Conservation (phyloP, 129 eudicot genomes). For the Centaurea solstitialis region DNA sequence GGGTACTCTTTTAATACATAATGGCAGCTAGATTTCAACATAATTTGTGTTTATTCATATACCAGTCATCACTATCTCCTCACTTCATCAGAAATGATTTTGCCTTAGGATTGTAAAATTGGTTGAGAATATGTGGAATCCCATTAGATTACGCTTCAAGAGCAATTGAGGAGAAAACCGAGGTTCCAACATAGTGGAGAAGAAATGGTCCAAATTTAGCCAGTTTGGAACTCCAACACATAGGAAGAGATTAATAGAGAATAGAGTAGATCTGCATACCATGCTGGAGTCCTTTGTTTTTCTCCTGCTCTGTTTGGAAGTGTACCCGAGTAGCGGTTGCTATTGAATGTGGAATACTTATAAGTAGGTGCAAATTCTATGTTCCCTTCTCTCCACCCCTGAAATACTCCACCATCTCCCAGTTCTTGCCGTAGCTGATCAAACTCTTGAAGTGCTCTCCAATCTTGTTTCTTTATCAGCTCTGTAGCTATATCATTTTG, state of each 20-base stretch:
- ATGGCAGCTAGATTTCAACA: background rate
- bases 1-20: background rate
- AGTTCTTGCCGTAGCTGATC: constrained; percentile 75
- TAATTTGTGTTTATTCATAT: background rate
- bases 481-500: constrained; percentile 71
- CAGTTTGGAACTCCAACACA: background rate
- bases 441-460: constrained; percentile 74
- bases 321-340: constrained; percentile 80
- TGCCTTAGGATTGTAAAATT: background rate
- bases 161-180: background rate
- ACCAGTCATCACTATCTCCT: background rate
- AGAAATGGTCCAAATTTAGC: background rate
- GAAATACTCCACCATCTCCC: constrained; percentile 78
- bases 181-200: background rate
- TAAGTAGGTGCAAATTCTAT: constrained; percentile 92
- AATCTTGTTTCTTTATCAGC: constrained; percentile 65
- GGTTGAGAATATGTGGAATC: background rate
- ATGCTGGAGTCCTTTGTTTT: constrained; percentile 93
- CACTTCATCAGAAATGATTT: background rate
- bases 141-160: background rate
- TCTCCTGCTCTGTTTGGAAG: constrained; percentile 64
- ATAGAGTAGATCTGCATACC: constrained; percentile 41
- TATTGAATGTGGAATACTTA: constrained; percentile 64
- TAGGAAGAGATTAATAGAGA: background rate
- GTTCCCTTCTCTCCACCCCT: constrained; percentile 92